Conservation (phyloP, 2,329 filamentous ascomycete genomes). For the Cladosporium halotolerans region DNA sequence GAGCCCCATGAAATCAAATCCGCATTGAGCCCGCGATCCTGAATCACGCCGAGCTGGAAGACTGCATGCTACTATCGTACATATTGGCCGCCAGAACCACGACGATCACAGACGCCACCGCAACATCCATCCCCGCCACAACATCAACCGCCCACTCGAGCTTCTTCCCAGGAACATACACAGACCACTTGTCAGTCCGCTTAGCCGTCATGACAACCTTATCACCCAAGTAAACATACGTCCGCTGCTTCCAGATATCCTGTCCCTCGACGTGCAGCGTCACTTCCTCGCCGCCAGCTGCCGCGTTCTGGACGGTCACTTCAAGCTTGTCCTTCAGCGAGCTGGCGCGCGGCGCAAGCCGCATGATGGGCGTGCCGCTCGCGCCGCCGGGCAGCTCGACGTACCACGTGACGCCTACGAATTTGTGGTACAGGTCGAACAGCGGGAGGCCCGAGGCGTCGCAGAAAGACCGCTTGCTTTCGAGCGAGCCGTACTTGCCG, state of each 20-base stretch:
- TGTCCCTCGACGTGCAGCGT: constrained; percentile 17
- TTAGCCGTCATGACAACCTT: constrained; percentile 17
- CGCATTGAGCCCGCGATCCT: no score
- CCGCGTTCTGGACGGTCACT: constrained; percentile 16
- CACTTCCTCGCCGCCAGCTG: constrained; percentile 10
- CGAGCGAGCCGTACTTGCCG: constrained; percentile 11
- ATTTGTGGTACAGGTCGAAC: constrained; percentile 20
- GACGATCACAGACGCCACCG: constrained; percentile 14
- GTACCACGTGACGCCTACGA: constrained; percentile 17
- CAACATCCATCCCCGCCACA: constrained; percentile 19
- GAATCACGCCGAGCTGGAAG: neutral
- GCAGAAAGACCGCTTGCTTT: constrained; percentile 15
- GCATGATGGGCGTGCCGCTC: constrained; percentile 13
- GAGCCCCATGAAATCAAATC: no score
- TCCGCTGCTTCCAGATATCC: constrained; percentile 18
- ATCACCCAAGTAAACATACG: constrained; percentile 14
- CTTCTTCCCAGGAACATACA: constrained; percentile 16
- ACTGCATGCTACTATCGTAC: constrained; percentile 9
- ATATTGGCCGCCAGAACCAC: constrained; percentile 11
- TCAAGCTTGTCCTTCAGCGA: constrained; percentile 16
- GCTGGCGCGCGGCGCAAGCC: constrained; percentile 13
- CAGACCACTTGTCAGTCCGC: constrained; percentile 14
- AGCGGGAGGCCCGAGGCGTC: constrained; percentile 20
- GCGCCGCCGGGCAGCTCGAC: constrained; percentile 15
- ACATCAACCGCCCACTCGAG: constrained; percentile 19